Evolutionary conservation across 106 monocot genomes (phyloP).

Genomic region (Iris macrosiphon): DNA sequence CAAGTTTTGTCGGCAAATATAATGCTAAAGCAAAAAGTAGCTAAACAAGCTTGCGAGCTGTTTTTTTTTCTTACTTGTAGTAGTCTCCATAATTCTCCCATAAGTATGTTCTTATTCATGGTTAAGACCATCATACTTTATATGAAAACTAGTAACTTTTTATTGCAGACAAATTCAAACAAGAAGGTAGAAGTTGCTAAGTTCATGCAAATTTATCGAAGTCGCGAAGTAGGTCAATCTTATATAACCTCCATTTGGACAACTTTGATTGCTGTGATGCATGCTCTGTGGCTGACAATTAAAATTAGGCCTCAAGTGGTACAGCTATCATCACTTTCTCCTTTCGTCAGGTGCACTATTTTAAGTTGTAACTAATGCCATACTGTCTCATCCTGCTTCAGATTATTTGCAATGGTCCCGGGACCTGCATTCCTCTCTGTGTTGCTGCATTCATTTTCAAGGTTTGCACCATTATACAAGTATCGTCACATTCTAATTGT

Average conservation of each 20-base stretch:
- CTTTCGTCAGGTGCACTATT: not conserved
- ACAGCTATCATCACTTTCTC: not conserved
- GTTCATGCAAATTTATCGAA: conserved; percentile 80
- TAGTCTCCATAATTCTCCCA: too few relatives aligned
- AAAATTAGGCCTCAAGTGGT: conserved; percentile 93
- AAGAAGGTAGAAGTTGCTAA: conserved; percentile 24
- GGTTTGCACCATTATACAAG: conserved; percentile 30
- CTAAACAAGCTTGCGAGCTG: too few relatives aligned
- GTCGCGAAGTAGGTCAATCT: conserved; percentile 98
- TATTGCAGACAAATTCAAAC: conserved; percentile 28
- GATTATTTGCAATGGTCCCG: conserved; percentile 97
- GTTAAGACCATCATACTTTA: too few relatives aligned
- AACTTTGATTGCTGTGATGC: conserved; percentile 64
- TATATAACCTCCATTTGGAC: conserved; percentile 83
- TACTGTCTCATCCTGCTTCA: conserved; percentile 16
- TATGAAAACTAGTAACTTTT: not conserved
- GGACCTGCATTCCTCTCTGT: conserved; percentile 89
- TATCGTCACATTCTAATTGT: too few relatives aligned
- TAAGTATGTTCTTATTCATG: too few relatives aligned
- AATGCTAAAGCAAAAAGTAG: too few relatives aligned
- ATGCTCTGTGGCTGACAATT: conserved; percentile 70
- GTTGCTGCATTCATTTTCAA: conserved; percentile 72
- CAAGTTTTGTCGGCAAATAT: too few relatives aligned
- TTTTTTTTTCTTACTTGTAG: too few relatives aligned
- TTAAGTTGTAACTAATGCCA: not conserved